Evolutionary conservation across 345 rosid genomes (phyloP).

Genomic region (Erysimum cheiranthoides): DNA sequence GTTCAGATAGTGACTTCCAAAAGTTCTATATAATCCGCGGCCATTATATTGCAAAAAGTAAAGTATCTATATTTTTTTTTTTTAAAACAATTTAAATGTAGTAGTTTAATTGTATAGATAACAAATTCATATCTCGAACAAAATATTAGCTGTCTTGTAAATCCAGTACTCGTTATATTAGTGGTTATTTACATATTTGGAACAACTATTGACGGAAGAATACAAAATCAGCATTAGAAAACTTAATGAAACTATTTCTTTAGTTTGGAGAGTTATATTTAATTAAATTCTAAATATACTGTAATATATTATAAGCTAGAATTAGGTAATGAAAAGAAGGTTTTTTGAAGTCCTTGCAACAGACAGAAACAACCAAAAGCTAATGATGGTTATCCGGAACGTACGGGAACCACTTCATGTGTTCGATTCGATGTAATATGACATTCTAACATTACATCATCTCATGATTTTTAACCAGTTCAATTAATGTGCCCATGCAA

Average conservation of each 20-base stretch:
- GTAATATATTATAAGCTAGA: neutral
- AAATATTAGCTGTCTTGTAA: neutral
- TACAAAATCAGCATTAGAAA: constrained; percentile 6
- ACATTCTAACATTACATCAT: constrained; percentile 34
- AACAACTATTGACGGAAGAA: neutral
- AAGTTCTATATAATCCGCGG: constrained; percentile 6
- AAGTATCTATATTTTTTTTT: neutral
- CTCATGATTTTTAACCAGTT: constrained; percentile 6
- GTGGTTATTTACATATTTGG: neutral
- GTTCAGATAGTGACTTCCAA: constrained; percentile 30
- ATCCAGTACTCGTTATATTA: neutral
- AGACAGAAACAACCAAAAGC: constrained; percentile 36
- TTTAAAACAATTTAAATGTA: neutral
- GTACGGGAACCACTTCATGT: constrained; percentile 40
- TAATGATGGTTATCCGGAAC: constrained; percentile 42
- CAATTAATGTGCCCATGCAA: neutral
- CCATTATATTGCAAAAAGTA: constrained; percentile 3
- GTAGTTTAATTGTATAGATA: neutral
- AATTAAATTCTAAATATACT: neutral
- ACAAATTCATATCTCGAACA: neutral
- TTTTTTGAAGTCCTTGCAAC: neutral
- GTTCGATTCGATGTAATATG: constrained; percentile 29
- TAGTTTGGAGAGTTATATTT: neutral
- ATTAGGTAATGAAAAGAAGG: constrained; percentile 12
- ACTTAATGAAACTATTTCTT: neutral